These are phyloP conservation scores for Myxozyma neglecta DNA, from an alignment of 805 yeast genomes.

Conservation along the genomic window DNA sequence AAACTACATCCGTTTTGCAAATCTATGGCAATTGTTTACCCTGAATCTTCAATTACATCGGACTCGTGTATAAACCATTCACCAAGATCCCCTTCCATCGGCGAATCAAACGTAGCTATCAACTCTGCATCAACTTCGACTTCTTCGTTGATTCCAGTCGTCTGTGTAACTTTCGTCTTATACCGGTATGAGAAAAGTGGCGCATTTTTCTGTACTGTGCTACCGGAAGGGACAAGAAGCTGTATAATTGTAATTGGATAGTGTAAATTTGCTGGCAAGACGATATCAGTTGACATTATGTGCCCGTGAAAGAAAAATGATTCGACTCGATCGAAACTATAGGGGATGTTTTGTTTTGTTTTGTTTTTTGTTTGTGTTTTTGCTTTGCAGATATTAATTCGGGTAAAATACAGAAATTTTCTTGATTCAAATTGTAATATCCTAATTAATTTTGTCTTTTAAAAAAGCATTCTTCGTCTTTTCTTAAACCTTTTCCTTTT, in stretches of 20 bases:
- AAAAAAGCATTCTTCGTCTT: too few species aligned
- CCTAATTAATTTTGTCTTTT: too few species aligned
- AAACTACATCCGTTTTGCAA: not conserved
- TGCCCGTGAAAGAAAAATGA: too few species aligned
- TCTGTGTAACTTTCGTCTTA: conserved; percentile 53
- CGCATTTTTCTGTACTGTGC: conserved; percentile 51
- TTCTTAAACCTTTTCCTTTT: too few species aligned
- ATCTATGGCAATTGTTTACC: conserved; percentile 4
- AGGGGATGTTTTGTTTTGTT: too few species aligned
- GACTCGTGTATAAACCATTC: conserved; percentile 54
- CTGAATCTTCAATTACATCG: conserved; percentile 52
- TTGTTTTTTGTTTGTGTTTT: too few species aligned
- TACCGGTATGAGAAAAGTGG: conserved; percentile 63
- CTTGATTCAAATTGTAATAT: too few species aligned
- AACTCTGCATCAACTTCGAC: conserved; percentile 41
- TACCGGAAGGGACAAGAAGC: conserved; percentile 49
- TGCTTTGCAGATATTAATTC: too few species aligned
- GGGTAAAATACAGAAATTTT: too few species aligned
- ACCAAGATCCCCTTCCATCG: conserved; percentile 69
- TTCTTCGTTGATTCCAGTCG: conserved; percentile 41
- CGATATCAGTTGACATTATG: conserved; percentile 46
- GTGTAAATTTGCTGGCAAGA: conserved; percentile 61
- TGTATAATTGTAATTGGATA: conserved; percentile 67
- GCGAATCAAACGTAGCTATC: conserved; percentile 66
- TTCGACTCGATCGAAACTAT: too few species aligned